A percentile compares a stretch with the other conserved stretches of the same genome.
Evolutionary conservation across 768 basidiomycete genomes (phyloP).

Genomic region (Boletus subparvulus): DNA sequence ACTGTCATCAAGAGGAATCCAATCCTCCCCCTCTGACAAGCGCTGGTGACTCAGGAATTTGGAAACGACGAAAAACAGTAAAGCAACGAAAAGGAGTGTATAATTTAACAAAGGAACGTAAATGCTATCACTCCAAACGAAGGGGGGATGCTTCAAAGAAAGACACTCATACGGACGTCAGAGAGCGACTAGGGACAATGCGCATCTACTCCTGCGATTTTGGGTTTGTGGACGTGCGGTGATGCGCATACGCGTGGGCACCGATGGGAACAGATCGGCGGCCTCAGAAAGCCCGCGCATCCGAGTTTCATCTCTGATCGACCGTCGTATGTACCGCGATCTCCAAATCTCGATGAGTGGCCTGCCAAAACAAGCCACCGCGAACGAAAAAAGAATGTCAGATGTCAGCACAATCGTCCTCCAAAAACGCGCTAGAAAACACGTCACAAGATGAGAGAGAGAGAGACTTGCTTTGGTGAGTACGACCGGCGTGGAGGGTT

Average conservation of each 20-base stretch:
- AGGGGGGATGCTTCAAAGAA: neutral
- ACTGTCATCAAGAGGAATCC: too few relatives aligned
- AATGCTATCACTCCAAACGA: neutral
- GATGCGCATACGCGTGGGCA: neutral
- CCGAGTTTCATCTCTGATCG: neutral
- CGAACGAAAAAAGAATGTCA: neutral
- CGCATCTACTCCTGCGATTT: neutral
- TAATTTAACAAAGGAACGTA: neutral
- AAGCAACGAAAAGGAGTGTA: neutral
- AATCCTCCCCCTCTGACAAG: neutral
- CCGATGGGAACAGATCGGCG: neutral
- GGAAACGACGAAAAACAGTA: neutral
- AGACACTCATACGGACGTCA: neutral
- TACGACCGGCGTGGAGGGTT: neutral
- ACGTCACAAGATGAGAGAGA: neutral
- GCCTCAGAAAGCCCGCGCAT: neutral
- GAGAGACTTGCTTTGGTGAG: slow-evolving; percentile 1
- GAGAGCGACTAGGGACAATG: neutral
- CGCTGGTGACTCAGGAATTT: neutral
- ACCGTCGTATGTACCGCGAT: slow-evolving; percentile 9
- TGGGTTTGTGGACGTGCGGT: neutral
- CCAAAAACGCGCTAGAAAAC: neutral
- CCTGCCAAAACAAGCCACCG: neutral
- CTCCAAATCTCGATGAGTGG: slow-evolving; percentile 5
- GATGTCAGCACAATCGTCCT: neutral